Percentiles rank a stretch among this genome's conserved stretches.
Conservation (phyloP, 225 moss, liverwort and hornwort genomes). For the Polytrichum commune region DNA sequence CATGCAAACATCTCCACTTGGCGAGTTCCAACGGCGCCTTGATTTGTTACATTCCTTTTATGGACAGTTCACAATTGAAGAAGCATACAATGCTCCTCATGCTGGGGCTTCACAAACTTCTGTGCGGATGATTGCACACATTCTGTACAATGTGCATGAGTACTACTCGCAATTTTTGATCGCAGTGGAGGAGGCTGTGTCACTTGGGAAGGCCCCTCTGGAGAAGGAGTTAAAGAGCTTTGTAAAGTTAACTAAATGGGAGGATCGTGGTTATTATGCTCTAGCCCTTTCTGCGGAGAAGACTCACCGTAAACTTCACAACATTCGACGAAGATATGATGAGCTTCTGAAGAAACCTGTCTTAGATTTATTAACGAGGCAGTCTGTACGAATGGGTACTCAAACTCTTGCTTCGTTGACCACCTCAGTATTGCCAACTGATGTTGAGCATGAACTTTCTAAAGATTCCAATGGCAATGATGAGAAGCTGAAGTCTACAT, state of each 20-base stretch:
- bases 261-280: conserved; percentile 90
- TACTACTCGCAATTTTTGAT: conserved; percentile 85
- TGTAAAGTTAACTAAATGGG: conserved; percentile 86
- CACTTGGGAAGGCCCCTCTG: conserved; percentile 58
- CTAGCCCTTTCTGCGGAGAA: conserved; percentile 82
- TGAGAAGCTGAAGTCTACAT: conserved; percentile 7
- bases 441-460: not conserved
- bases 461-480: conserved; percentile 12
- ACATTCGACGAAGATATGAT: conserved; percentile 79
- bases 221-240: conserved; percentile 83
- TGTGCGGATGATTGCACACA: conserved; percentile 43
- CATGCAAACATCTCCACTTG: conserved; percentile 79
- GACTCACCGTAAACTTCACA: conserved; percentile 92
- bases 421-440: conserved; percentile 19
- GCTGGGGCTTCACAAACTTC: conserved; percentile 33
- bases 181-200: conserved; percentile 63
- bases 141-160: conserved; percentile 77
- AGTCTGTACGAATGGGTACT: conserved; percentile 54
- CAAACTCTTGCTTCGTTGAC: conserved; percentile 48
- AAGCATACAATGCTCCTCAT: conserved; percentile 27
- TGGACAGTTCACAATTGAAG: conserved; percentile 61
- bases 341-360: conserved; percentile 53
- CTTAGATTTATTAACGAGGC: conserved; percentile 48
- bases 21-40: conserved; percentile 74
- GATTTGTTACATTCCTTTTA: conserved; percentile 65